Base-by-base conservation (phyloP, 1,284 basidiomycete genomes). In the Anthracocystis panici-leucophaei region DNA sequence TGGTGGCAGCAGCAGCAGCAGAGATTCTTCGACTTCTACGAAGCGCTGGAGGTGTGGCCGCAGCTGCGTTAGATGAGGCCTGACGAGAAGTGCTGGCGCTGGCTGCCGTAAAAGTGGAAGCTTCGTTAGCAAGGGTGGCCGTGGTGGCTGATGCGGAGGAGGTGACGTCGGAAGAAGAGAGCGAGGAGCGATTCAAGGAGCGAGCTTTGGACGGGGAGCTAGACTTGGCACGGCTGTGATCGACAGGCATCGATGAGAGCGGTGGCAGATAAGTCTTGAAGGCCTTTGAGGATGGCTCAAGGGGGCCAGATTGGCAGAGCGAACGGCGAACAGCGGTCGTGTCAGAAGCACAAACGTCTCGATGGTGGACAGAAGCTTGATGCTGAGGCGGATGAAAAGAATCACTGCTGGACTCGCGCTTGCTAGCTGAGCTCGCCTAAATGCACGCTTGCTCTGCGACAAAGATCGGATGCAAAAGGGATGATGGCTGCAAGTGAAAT, bases 121-220 rank as follows among this genome's bases (percentile, higher is more conserved):
- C n/a, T 33, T 25, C 5, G 18, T 54, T 2, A 20, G 56, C 27
- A 45, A 52, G 11, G 21, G 49, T 6, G 12, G 25, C 18, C 25
- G 35, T 14, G 35, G 27, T 31, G 14, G 49, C 25, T 23, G 44
- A 51, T 20, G 51, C 33, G 10, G 56, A 53, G 18, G 25, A 7
- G 33, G 48, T 14, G n/a, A 9, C 7, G 35, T 20, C 20, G n/a
- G 55, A 45, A 31, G 57, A 18, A 40, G 21, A 31, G 25, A 54
- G 23, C 23, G 62, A n/a, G 31, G 53, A 29, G 33, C 38, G 61
- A 41, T 51, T 48, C 59, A 35, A 57, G 45, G 68, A 58, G 51
- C 62, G 68, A 65, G 63, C 50, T 61, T 61, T 71, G 62, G 68
- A 57, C 33, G 68, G 58, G 68, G 68, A 71, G 58, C 58, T 71